phyloP scores from a whole-genome alignment of 495 filamentous ascomycete genomes.

The Penicillium odoratum region DNA sequence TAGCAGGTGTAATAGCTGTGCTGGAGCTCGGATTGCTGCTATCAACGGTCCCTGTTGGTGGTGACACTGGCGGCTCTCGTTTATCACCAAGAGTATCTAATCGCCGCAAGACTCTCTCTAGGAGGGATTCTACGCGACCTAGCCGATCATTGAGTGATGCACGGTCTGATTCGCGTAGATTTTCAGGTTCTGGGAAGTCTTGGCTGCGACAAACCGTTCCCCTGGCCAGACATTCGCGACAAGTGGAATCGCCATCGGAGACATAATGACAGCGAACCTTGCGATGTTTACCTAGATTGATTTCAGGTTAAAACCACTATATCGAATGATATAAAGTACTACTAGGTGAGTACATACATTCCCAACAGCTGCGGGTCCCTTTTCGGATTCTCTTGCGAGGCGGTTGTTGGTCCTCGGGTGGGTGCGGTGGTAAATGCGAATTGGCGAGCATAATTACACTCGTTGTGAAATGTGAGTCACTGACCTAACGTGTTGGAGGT shows the following conservation, averaged over 20 bases:
- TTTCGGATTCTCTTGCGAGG: conserved; percentile 52
- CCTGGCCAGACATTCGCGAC: conserved; percentile 46
- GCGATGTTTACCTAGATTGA: conserved; percentile 18
- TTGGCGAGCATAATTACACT: not conserved
- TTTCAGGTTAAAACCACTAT: conserved; percentile 4
- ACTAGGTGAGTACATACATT: conserved; percentile 40
- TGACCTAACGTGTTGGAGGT: not conserved
- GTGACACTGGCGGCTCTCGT: not conserved
- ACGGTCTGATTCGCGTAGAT: conserved; percentile 35
- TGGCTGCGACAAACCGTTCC: conserved; percentile 51
- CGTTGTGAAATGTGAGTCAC: not conserved
- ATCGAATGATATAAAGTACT: conserved; percentile 4
- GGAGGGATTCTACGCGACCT: conserved; percentile 44
- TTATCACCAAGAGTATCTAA: conserved; percentile 4
- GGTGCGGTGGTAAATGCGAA: not conserved
- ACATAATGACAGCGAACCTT: conserved; percentile 21
- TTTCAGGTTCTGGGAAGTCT: conserved; percentile 44
- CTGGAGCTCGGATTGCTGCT: not conserved
- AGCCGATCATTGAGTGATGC: conserved; percentile 38
- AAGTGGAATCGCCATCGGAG: conserved; percentile 29
- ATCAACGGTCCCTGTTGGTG: not conserved
- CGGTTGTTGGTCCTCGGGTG: conserved; percentile 11
- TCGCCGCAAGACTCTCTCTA: conserved; percentile 31
- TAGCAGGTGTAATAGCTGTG: conserved; percentile 3
- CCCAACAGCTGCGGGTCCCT: conserved; percentile 57